Conservation (phyloP, 306 rosid species). For the Inga leiocalycina region DNA sequence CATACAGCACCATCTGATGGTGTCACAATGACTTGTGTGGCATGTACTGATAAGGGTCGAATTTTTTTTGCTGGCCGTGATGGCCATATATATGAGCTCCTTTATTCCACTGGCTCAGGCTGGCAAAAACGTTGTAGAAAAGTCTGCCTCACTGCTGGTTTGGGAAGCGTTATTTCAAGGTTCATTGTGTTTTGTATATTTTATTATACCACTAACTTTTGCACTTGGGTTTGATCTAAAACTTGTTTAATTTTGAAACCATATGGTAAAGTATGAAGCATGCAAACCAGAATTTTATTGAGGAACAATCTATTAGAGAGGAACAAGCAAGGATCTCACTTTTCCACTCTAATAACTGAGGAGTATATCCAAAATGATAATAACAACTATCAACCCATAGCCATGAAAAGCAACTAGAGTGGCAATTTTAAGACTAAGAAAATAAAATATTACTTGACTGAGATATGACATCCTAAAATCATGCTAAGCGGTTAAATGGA, state of each 20-base stretch:
- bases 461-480: not conserved
- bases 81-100: slow-evolving; percentile 91
- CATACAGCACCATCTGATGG: slow-evolving; percentile 90
- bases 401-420: not conserved
- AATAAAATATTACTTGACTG: not conserved
- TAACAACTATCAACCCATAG: not conserved
- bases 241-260: slow-evolving; percentile 12
- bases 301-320: not conserved
- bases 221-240: slow-evolving; percentile 15
- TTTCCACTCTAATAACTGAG: not conserved
- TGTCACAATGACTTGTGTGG: slow-evolving; percentile 88
- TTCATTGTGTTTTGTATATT: slow-evolving; percentile 37
- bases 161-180: slow-evolving; percentile 96
- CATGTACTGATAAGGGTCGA: slow-evolving; percentile 90
- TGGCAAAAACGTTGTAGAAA: slow-evolving; percentile 95
- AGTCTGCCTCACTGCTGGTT: slow-evolving; percentile 88
- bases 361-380: not conserved
- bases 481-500: not conserved
- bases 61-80: slow-evolving; percentile 96
- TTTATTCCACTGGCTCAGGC: slow-evolving; percentile 86
- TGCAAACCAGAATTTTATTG: not conserved
- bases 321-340: not conserved
- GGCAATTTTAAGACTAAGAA: not conserved
- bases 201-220: slow-evolving; percentile 14
- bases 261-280: not conserved